phyloP scores from a whole-genome alignment of 2,329 filamentous ascomycete genomes.

The Didymellaceae sp. region DNA sequence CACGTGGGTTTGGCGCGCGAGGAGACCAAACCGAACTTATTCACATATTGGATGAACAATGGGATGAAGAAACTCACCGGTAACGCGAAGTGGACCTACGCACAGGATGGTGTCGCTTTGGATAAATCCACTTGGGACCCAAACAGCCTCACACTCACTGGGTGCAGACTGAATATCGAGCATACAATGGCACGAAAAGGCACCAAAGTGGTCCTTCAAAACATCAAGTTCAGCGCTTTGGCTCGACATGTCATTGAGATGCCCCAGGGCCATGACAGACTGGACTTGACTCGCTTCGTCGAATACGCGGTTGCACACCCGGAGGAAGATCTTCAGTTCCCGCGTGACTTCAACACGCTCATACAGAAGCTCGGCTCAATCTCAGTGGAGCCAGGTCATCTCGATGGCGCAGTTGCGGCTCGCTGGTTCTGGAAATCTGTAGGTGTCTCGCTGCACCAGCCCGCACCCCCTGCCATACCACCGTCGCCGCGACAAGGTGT shows the following conservation, averaged over 20 bases:
- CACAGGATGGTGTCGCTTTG: neutral
- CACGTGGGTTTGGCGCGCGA: neutral
- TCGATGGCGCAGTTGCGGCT: neutral
- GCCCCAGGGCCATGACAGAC: neutral
- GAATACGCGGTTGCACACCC: neutral
- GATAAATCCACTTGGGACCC: neutral
- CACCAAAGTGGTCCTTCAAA: neutral
- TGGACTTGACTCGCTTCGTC: neutral
- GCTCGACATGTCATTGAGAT: neutral
- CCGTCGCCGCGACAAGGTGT: too few species aligned
- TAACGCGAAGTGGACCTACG: neutral
- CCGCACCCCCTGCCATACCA: too few species aligned
- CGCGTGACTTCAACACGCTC: neutral
- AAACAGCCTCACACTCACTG: neutral
- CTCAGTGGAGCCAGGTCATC: neutral
- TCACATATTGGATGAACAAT: neutral
- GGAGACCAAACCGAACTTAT: neutral
- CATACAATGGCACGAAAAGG: neutral
- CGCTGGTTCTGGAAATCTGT: neutral
- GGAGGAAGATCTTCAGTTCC: neutral
- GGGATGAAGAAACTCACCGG: neutral
- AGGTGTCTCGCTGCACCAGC: too few species aligned
- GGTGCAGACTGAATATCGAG: neutral
- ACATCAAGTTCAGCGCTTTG: neutral
- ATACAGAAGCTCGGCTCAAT: neutral